Base-by-base conservation (phyloP, 495 filamentous ascomycete species). In the Friedmanniomyces simplex region DNA sequence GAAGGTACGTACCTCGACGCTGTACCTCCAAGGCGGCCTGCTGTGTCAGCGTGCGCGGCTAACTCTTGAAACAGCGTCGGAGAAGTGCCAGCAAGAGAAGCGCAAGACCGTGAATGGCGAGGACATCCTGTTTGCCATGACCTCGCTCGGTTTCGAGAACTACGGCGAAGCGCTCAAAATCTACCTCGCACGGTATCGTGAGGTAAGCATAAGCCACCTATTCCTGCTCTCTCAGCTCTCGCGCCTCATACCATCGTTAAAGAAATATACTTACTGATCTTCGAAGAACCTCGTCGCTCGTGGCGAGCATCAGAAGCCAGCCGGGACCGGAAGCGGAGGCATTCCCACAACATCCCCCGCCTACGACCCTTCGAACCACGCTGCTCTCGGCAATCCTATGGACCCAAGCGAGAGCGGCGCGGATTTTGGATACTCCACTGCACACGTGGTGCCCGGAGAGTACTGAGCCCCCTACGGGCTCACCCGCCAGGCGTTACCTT, bases 31-130 rank as follows among this genome's bases (percentile, higher is more conserved):
- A 1, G 45, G 22, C 26, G 18, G 28, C 20, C 22, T 28, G 36
- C 26, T 57, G 22, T 57, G 46, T 34, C 55, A 32, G 14, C 57
- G 55, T 43, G 39, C 21, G 14, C 24, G 42, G 51, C 57, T 60
- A 50, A 60, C 41, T 48, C 18, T 11, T 54, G 48, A 28, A 24
- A 65, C 68, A 98, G 93, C 94, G 12, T 96, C 93, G 56, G 93
- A 98, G 72, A 98, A 98, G 73, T 98, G 93, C 67, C 93, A 96
- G 67, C 94, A 96, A 71, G 93, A 98, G 71, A 98, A 98, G 79
- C 81, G 93, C 60, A 98, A 98, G 74, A 98, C 93, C 0, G 93
- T 98, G 58, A 98, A 98, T 66, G 93, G 93, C 55, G 93, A 98
- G 72, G 93, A 98, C 69, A 98, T 98, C 58, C 73, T 98, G 36